Conservation (phyloP, 73 alveolate species). For the Blepharisma stoltei region DNA sequence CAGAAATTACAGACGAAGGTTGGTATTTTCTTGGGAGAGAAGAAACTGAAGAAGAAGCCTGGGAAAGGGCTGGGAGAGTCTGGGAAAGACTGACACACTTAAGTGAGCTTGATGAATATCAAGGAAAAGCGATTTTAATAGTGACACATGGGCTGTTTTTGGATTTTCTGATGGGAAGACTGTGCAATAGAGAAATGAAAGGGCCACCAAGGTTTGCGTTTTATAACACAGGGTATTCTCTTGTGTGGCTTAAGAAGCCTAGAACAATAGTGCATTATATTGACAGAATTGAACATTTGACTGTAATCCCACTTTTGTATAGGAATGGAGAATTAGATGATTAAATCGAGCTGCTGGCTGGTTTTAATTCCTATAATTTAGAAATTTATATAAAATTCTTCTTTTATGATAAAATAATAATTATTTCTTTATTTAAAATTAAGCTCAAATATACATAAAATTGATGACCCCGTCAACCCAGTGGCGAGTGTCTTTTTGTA, state of each 20-base stretch:
- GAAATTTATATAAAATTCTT: too few species aligned
- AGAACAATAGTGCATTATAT: neutral
- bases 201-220: constrained; percentile 15
- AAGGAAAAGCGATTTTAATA: constrained; percentile 12
- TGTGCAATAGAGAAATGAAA: constrained; percentile 18
- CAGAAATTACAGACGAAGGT: constrained; percentile 5
- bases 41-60: constrained; percentile 23
- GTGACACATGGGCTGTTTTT: constrained; percentile 14
- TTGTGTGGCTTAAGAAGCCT: constrained; percentile 8
- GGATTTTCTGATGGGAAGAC: constrained; percentile 14
- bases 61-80: constrained; percentile 17
- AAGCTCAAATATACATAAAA: too few species aligned
- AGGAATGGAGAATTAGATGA: constrained; percentile 19
- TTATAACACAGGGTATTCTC: constrained; percentile 16
- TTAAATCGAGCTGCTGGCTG: too few species aligned
- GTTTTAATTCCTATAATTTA: too few species aligned
- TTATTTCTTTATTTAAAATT: too few species aligned
- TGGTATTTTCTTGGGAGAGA: neutral
- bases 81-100: constrained; percentile 1
- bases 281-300: constrained; percentile 25
- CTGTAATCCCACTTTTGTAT: constrained; percentile 26
- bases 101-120: neutral
- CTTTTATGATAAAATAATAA: too few species aligned
- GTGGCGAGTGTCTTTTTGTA: too few species aligned
- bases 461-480: too few species aligned